phyloP scores from a whole-genome alignment of 768 basidiomycete species.

The Chalciporus sphaerocephalus region DNA sequence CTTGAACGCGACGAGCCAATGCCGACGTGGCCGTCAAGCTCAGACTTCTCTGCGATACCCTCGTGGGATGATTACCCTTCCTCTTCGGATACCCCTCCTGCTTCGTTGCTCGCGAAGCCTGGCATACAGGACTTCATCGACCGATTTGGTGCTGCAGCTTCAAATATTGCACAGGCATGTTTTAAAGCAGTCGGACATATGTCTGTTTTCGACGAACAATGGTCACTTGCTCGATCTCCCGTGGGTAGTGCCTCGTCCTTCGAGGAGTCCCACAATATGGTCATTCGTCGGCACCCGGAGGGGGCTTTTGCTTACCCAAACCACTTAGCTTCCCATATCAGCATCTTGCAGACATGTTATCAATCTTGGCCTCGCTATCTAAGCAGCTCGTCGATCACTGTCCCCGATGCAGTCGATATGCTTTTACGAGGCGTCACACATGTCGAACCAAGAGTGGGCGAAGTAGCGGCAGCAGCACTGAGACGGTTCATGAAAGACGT shows the following conservation, averaged over 20 bases:
- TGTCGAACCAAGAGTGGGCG: conserved; percentile 69
- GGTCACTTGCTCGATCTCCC: conserved; percentile 54
- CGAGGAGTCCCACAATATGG: conserved; percentile 65
- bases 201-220: conserved; percentile 84
- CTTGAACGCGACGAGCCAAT: conserved; percentile 66
- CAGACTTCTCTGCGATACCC: conserved; percentile 56
- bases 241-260: conserved; percentile 41
- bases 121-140: conserved; percentile 73
- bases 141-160: conserved; percentile 53
- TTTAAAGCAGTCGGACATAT: conserved; percentile 65
- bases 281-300: conserved; percentile 66
- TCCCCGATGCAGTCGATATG: conserved; percentile 68
- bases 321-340: conserved; percentile 56
- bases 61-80: conserved; percentile 65
- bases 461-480: conserved; percentile 64
- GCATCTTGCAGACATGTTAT: conserved; percentile 70
- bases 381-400: conserved; percentile 45
- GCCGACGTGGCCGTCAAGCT: conserved; percentile 76
- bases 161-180: conserved; percentile 53
- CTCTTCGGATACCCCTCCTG: conserved; percentile 59
- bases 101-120: conserved; percentile 52
- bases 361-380: conserved; percentile 83
- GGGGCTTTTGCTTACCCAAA: conserved; percentile 63
- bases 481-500: conserved; percentile 68
- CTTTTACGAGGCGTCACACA: conserved; percentile 80